Conservation (phyloP, 2,329 filamentous ascomycete genomes). For the Magnaporthiopsis rhizophila region DNA sequence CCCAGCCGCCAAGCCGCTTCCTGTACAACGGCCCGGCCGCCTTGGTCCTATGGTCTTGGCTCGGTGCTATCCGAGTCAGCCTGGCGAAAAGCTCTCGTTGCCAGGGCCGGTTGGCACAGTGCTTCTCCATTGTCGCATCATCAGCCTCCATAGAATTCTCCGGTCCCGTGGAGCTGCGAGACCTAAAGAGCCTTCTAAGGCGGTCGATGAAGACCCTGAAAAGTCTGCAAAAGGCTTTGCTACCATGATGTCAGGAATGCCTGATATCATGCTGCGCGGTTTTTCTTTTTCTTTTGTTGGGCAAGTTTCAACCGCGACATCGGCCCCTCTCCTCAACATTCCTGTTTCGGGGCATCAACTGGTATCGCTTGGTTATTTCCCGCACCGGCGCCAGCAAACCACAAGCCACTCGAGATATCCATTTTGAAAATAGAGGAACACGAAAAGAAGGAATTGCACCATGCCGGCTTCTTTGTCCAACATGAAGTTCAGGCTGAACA, state of each 20-base stretch:
- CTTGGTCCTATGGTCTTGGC: not conserved
- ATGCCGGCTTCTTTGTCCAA: conserved; percentile 3
- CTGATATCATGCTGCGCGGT: not conserved
- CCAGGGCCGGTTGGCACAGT: not conserved
- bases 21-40: not conserved
- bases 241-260: not conserved
- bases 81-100: not conserved
- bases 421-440: too few species aligned
- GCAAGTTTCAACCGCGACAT: not conserved
- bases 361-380: too few species aligned
- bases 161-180: not conserved
- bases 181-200: not conserved
- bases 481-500: conserved; percentile 30
- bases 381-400: too few species aligned
- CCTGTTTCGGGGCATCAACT: too few species aligned
- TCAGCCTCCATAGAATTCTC: not conserved
- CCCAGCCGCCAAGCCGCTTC: not conserved
- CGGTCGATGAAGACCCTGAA: not conserved
- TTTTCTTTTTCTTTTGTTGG: not conserved
- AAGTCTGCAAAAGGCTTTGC: not conserved
- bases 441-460: too few species aligned
- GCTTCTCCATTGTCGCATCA: not conserved
- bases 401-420: too few species aligned
- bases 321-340: too few species aligned
- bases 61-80: not conserved